Base-by-base conservation (phyloP, 768 basidiomycete species). In the Crepidotus variabilis region DNA sequence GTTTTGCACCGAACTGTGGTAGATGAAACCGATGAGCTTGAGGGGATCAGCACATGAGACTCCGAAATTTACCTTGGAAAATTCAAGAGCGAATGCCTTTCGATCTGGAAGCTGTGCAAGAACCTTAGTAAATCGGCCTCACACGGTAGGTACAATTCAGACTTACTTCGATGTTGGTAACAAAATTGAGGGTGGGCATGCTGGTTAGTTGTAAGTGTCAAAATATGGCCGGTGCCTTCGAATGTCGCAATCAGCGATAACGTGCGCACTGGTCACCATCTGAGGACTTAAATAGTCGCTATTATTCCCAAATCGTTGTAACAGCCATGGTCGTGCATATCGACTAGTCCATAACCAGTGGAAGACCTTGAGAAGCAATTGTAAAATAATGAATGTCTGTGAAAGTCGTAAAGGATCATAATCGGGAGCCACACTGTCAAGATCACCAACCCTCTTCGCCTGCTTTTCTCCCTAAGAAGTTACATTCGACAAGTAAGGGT, bases 401-500 rank as follows among this genome's bases (percentile, higher is more conserved):
- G 28, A 28, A 28, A 28, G 28, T 28, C 11, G 13, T 46, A 50
- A 46, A 33, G 54, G 49, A 51, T 16, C 39, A 20, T 43, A 16
- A 43, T 11, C 13, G 39, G 39, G 28, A n/a, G n/a, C n/a, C n/a
- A n/a, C n/a, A 8, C 28, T 28, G 8, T 28, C 28, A 28, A 28
- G 28, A 28, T 28, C 56, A 70, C 75, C 75, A 78, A 1, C 78
- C 77, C 60, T 80, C 78, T 58, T 77, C 74, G 1, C 76, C 75
- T 8, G 36, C 47, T 49, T 53, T 70, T 55, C 77, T 67, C 45
- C 84, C 86, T 58, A 78, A 74, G 67, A 82, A 92, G 65, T 93
- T 93, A 65, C 86, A 90, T 61, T 93, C 92, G 13, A 92, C 78
- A 8, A 92, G 70, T 7, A 94, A 69, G 0, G 86, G 82, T 2